These are phyloP conservation scores for Exophiala xenobiotica DNA, from an alignment of 2,329 filamentous ascomycete species.

Conservation along the genomic window DNA sequence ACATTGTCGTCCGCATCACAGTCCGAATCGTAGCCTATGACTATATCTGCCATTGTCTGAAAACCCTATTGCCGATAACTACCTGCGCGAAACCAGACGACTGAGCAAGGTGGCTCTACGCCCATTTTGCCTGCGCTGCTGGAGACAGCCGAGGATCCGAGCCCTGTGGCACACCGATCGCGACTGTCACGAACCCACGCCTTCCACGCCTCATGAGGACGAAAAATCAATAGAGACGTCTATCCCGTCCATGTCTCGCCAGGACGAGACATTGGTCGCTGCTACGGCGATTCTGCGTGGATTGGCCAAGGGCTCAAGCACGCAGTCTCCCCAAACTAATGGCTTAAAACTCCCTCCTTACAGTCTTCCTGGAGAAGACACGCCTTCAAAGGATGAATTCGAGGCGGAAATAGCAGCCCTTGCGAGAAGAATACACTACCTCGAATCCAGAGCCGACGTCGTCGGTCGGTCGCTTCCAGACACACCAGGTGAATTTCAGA, in stretches of 20 bases:
- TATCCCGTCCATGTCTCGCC: conserved; percentile 41
- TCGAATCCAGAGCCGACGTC: conserved; percentile 74
- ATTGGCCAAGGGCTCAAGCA: conserved; percentile 43
- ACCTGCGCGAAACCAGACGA: not conserved
- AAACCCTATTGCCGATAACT: not conserved
- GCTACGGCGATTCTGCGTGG: conserved; percentile 47
- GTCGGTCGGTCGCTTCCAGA: conserved; percentile 66
- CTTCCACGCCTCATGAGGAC: conserved; percentile 22
- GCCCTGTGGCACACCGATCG: conserved; percentile 20
- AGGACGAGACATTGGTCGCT: conserved; percentile 49
- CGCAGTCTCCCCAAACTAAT: conserved; percentile 47
- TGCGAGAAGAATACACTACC: conserved; percentile 71
- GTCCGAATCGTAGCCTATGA: not conserved
- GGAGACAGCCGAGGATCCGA: conserved; percentile 20
- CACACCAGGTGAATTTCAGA: conserved; percentile 69
- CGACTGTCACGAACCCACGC: conserved; percentile 15
- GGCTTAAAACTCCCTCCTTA: conserved; percentile 55
- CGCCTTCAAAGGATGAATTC: conserved; percentile 71
- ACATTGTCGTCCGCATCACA: not conserved
- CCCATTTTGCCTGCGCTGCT: conserved; percentile 29
- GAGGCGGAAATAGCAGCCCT: conserved; percentile 82
- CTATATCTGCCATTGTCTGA: not conserved
- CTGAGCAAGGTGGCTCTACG: conserved; percentile 26
- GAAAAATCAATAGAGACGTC: conserved; percentile 20
- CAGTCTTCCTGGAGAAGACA: conserved; percentile 73